These are phyloP conservation scores for Arthroderma sp. DNA, from an alignment of 2,329 filamentous ascomycete genomes.

Conservation along the genomic window DNA sequence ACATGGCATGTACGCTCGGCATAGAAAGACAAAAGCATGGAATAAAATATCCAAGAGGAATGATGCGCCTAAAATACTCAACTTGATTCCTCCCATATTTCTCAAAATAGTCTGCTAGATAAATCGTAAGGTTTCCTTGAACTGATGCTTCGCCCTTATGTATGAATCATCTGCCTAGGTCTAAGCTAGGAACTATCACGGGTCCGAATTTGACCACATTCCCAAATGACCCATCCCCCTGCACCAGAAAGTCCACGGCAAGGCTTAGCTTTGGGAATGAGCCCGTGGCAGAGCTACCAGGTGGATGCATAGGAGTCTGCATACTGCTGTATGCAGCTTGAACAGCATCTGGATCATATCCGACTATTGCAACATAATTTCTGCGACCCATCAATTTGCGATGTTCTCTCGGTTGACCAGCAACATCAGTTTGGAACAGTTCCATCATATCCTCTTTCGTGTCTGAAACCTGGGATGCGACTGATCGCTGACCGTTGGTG, in stretches of 20 bases:
- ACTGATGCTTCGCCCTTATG: background rate
- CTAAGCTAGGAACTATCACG: constrained; percentile 80
- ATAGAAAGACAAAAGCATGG: background rate
- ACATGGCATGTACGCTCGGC: background rate
- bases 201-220: constrained; percentile 90
- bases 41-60: background rate
- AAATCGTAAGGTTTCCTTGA: background rate
- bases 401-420: constrained; percentile 67
- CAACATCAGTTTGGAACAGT: constrained; percentile 90
- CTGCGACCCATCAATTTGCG: constrained; percentile 86
- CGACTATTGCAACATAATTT: constrained; percentile 89
- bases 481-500: constrained; percentile 62
- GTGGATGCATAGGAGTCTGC: constrained; percentile 22
- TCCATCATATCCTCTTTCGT: constrained; percentile 99
- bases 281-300: constrained; percentile 16
- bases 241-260: constrained; percentile 92
- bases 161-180: constrained; percentile 53
- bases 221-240: constrained; percentile 72
- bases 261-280: constrained; percentile 56
- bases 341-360: constrained; percentile 76
- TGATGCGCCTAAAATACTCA: background rate
- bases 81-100: background rate
- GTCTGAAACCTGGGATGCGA: constrained; percentile 59
- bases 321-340: constrained; percentile 33
- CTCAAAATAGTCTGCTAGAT: background rate